Conservation (phyloP, 73 alveolate genomes). For the Symbiodinium pilosum region DNA sequence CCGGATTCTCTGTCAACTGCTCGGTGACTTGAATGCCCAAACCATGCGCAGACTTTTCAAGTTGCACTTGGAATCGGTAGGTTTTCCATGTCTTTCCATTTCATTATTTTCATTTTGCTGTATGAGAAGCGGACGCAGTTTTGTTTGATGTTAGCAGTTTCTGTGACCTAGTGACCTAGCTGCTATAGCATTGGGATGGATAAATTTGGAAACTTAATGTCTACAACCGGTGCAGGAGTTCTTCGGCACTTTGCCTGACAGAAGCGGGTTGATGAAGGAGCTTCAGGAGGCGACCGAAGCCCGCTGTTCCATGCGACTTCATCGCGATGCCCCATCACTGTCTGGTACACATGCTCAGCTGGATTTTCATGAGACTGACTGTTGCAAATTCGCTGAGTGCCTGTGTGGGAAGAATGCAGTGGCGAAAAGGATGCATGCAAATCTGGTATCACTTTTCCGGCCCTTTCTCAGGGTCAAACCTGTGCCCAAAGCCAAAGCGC, state of each 20-base stretch:
- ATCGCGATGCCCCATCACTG: neutral
- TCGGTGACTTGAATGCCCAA: too few species aligned
- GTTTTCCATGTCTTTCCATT: too few species aligned
- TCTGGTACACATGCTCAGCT: too few species aligned
- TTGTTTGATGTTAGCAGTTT: too few species aligned
- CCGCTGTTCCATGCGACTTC: neutral
- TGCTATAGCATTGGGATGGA: too few species aligned
- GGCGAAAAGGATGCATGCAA: neutral
- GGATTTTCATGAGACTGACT: neutral
- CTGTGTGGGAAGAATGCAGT: neutral
- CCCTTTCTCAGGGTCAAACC: neutral
- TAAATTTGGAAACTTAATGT: too few species aligned
- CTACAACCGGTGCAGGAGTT: neutral
- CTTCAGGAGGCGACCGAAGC: neutral
- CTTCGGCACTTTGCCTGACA: neutral
- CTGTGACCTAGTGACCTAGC: too few species aligned
- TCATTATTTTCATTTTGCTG: too few species aligned
- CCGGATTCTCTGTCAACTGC: too few species aligned
- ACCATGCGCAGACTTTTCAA: too few species aligned
- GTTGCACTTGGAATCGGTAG: too few species aligned
- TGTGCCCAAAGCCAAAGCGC: neutral
- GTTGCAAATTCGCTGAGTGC: neutral
- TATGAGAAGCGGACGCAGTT: too few species aligned
- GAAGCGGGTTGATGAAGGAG: neutral
- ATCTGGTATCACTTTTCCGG: neutral